A percentile compares a stretch with the other conserved stretches of the same genome.
Conservation (phyloP, 148 eudicot genomes). For the Chenopodium suecicum region DNA sequence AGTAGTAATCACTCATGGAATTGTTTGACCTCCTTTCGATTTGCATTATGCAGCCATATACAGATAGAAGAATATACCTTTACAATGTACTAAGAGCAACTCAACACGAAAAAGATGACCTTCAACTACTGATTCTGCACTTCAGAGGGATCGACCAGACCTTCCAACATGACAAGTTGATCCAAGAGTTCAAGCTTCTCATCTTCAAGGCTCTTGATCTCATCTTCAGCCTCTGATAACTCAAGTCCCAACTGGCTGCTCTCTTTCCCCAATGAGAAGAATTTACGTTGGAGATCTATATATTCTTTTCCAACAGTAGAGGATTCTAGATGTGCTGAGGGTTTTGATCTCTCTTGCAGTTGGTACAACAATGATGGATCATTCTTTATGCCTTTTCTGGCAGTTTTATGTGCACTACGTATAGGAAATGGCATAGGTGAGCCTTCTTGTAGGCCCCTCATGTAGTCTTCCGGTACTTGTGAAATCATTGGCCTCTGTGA, state of each 20-base stretch:
- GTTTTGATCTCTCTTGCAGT: slow-evolving; percentile 40
- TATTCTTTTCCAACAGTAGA: slow-evolving; percentile 55
- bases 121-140: slow-evolving; percentile 26
- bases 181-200: slow-evolving; percentile 69
- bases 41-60: slow-evolving; percentile 26
- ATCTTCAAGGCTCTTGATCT: slow-evolving; percentile 62
- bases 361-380: slow-evolving; percentile 38
- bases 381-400: slow-evolving; percentile 42
- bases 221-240: slow-evolving; percentile 58
- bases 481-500: slow-evolving; percentile 37
- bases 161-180: slow-evolving; percentile 81
- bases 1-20: not conserved
- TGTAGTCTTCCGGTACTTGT: slow-evolving; percentile 38
- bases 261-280: slow-evolving; percentile 68
- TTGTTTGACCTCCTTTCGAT: not conserved
- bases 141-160: slow-evolving; percentile 71
- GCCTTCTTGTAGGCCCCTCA: slow-evolving; percentile 41
- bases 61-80: slow-evolving; percentile 19
- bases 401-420: slow-evolving; percentile 34
- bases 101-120: not conserved
- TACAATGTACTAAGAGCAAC: not conserved
- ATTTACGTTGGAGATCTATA: slow-evolving; percentile 63
- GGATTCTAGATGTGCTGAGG: slow-evolving; percentile 47
- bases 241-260: slow-evolving; percentile 60
- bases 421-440: slow-evolving; percentile 33